These are phyloP conservation scores for Dendrostoma leiphaemia DNA, from an alignment of 2,329 filamentous ascomycete species.

Conservation along the genomic window DNA sequence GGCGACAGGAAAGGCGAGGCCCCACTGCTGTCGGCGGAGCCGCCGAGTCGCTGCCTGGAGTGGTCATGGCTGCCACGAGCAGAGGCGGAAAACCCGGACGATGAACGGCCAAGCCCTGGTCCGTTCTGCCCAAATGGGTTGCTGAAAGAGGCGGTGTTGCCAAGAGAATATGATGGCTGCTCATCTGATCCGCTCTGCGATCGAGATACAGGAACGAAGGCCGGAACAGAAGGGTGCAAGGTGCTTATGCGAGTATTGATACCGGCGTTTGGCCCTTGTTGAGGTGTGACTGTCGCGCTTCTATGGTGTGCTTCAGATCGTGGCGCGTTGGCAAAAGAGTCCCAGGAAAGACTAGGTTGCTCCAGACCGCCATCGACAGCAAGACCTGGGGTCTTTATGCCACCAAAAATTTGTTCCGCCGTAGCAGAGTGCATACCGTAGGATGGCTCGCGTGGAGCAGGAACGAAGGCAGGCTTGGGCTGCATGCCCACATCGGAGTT, in stretches of 20 bases:
- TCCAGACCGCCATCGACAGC: not conserved
- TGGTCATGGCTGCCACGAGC: slow-evolving; percentile 7
- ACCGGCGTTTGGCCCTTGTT: not conserved
- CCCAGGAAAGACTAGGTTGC: slow-evolving; percentile 4
- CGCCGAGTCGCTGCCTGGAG: slow-evolving; percentile 14
- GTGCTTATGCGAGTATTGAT: slow-evolving; percentile 3
- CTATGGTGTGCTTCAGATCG: not conserved
- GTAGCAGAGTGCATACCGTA: slow-evolving; percentile 55
- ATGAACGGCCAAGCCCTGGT: slow-evolving; percentile 5
- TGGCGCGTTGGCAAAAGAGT: not conserved
- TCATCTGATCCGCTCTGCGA: slow-evolving; percentile 7
- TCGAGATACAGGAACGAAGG: slow-evolving; percentile 6
- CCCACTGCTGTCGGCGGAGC: slow-evolving; percentile 17
- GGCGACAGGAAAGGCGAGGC: slow-evolving; percentile 10
- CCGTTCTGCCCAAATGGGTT: slow-evolving; percentile 1
- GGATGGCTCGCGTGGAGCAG: slow-evolving; percentile 37
- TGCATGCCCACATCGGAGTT: slow-evolving; percentile 27
- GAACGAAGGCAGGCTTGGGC: slow-evolving; percentile 30
- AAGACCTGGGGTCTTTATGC: slow-evolving; percentile 25
- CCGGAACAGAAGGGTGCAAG: slow-evolving; percentile 10
- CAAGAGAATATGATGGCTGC: not conserved
- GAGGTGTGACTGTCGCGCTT: not conserved
- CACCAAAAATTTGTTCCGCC: slow-evolving; percentile 49
- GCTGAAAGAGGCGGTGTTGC: not conserved
- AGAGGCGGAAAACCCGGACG: slow-evolving; percentile 9